Conservation (phyloP, 2,329 filamentous ascomycete genomes). For the Verticillium albo-atrum region DNA sequence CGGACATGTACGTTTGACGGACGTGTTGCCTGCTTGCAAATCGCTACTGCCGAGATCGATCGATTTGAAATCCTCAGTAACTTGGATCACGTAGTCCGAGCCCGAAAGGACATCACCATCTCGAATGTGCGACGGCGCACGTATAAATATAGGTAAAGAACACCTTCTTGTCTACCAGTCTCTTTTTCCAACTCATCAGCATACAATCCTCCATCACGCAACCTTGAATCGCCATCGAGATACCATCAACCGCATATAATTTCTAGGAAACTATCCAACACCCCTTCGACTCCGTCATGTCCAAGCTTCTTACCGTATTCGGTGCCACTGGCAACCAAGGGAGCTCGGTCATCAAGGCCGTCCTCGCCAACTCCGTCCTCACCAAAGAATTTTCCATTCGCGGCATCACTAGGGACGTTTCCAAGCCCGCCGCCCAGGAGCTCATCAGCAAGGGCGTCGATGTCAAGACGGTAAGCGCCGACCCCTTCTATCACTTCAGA, state of each 20-base stretch:
- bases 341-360: constrained; percentile 36
- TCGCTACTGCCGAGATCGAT: neutral
- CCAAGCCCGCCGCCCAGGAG: constrained; percentile 31
- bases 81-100: too few relatives aligned
- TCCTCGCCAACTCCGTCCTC: constrained; percentile 41
- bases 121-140: too few relatives aligned
- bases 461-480: constrained; percentile 32
- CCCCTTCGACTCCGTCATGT: constrained; percentile 5
- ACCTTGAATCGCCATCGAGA: too few relatives aligned
- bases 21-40: neutral
- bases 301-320: constrained; percentile 33
- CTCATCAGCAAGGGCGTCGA: constrained; percentile 37
- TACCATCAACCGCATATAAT: too few relatives aligned
- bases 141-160: too few relatives aligned
- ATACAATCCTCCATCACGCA: too few relatives aligned
- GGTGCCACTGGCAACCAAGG: constrained; percentile 47
- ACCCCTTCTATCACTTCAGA: too few relatives aligned
- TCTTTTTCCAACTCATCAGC: too few relatives aligned
- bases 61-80: too few relatives aligned
- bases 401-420: constrained; percentile 40
- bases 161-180: too few relatives aligned
- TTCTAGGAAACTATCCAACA: neutral
- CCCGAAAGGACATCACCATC: too few relatives aligned
- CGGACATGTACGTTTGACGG: neutral
- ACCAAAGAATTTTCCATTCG: constrained; percentile 39